phyloP scores from a whole-genome alignment of 2,329 filamentous ascomycete genomes.

The Proliferodiscus dingleyae region DNA sequence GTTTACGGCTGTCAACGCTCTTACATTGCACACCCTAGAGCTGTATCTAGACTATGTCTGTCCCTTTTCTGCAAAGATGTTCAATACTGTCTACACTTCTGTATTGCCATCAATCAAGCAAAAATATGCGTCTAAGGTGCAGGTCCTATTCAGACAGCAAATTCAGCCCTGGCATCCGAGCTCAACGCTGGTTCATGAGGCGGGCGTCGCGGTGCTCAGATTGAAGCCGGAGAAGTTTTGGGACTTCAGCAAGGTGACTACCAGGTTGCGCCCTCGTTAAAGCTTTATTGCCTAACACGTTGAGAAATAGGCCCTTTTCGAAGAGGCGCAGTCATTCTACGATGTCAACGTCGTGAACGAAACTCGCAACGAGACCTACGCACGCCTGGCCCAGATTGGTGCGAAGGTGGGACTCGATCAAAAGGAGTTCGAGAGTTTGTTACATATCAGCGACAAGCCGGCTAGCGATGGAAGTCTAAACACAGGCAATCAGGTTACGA shows the following conservation, averaged over 20 bases:
- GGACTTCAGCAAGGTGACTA: slow-evolving; percentile 56
- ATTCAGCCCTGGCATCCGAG: slow-evolving; percentile 95
- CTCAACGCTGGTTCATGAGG: slow-evolving; percentile 76
- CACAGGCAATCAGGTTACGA: slow-evolving; percentile 73
- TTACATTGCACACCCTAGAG: slow-evolving; percentile 55
- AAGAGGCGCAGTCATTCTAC: slow-evolving; percentile 71
- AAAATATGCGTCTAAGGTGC: slow-evolving; percentile 54
- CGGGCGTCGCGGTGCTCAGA: slow-evolving; percentile 72
- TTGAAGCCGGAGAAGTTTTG: slow-evolving; percentile 69
- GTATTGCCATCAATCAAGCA: slow-evolving; percentile 61
- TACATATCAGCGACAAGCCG: slow-evolving; percentile 65
- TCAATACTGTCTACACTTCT: slow-evolving; percentile 66
- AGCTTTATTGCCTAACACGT: neutral
- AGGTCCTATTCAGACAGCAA: slow-evolving; percentile 84
- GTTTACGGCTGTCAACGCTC: slow-evolving; percentile 41
- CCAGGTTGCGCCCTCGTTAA: neutral
- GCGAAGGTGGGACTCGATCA: slow-evolving; percentile 64
- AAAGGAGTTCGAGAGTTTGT: slow-evolving; percentile 60
- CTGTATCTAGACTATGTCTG: slow-evolving; percentile 87
- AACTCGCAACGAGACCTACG: slow-evolving; percentile 78
- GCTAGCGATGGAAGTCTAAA: slow-evolving; percentile 67
- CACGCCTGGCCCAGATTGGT: slow-evolving; percentile 69
- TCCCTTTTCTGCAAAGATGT: slow-evolving; percentile 65
- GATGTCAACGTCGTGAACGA: slow-evolving; percentile 82
- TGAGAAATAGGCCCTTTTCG: slow-evolving; percentile 40